Evolutionary conservation across 2,329 filamentous ascomycete genomes (phyloP).

Genomic region (Clarireedia hainanense): DNA sequence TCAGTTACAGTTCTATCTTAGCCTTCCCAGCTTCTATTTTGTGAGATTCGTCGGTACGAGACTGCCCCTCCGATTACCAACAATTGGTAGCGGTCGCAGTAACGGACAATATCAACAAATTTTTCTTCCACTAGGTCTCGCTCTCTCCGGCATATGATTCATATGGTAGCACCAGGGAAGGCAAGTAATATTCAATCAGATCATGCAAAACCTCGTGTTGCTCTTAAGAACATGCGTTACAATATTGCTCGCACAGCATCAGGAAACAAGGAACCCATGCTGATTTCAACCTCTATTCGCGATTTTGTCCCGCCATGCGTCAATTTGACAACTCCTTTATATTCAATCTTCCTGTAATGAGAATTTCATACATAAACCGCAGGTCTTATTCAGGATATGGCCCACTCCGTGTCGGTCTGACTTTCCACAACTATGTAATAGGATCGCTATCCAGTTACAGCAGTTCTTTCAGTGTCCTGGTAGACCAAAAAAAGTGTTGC

Average conservation of each 20-base stretch:
- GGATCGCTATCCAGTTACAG: background rate
- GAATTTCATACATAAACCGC: background rate
- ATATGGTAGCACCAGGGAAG: slow-evolving; percentile 2
- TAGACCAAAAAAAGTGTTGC: background rate
- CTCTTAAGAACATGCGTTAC: slow-evolving; percentile 1
- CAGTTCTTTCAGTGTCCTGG: background rate
- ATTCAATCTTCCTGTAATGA: background rate
- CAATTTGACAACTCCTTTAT: background rate
- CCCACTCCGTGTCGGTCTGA: background rate
- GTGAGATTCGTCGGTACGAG: too few species aligned
- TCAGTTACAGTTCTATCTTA: too few species aligned
- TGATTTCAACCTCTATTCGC: background rate
- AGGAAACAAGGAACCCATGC: slow-evolving; percentile 4
- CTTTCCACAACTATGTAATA: background rate
- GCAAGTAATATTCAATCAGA: background rate
- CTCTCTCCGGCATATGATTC: slow-evolving; percentile 3
- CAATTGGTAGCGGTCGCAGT: background rate
- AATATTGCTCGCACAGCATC: slow-evolving; percentile 9
- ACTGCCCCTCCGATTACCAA: background rate
- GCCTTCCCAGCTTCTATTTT: too few species aligned
- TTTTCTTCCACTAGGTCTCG: slow-evolving; percentile 4
- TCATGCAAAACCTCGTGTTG: slow-evolving; percentile 8
- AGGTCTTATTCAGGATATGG: background rate
- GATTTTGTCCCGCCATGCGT: background rate
- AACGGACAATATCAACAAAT: slow-evolving; percentile 4